These are phyloP conservation scores for Kodamaea sagamina DNA, from an alignment of 805 yeast genomes.

Conservation along the genomic window DNA sequence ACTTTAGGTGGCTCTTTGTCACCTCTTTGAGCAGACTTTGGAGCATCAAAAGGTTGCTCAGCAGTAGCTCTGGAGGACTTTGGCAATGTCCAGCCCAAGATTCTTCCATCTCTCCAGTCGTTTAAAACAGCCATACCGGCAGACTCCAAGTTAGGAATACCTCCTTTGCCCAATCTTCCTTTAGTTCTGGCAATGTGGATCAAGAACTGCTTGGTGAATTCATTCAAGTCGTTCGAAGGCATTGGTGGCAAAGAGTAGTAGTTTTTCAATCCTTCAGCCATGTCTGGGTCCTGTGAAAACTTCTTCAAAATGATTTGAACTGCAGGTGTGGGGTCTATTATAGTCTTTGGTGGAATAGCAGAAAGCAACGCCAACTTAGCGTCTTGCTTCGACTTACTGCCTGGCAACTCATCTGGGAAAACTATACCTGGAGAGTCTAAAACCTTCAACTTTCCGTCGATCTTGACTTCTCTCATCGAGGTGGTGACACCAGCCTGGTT, in stretches of 20 bases:
- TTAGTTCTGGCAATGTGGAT: constrained; percentile 90
- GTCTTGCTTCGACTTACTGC: constrained; percentile 53
- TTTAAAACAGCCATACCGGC: constrained; percentile 82
- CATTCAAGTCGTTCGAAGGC: constrained; percentile 69
- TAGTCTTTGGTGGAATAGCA: constrained; percentile 85
- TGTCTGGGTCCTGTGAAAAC: constrained; percentile 68
- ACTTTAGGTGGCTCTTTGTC: constrained; percentile 49
- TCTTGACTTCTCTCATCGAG: constrained; percentile 83
- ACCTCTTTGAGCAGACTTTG: constrained; percentile 43
- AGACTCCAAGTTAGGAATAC: constrained; percentile 83
- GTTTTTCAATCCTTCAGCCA: constrained; percentile 73
- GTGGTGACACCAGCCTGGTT: constrained; percentile 98
- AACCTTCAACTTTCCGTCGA: constrained; percentile 84
- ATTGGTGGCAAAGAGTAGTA: constrained; percentile 81
- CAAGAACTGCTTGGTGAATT: constrained; percentile 80
- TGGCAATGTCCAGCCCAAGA: constrained; percentile 88
- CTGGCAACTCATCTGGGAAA: constrained; percentile 66
- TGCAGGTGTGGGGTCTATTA: constrained; percentile 82
- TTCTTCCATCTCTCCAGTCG: constrained; percentile 97
- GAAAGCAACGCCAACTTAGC: constrained; percentile 88
- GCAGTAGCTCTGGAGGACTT: constrained; percentile 49
- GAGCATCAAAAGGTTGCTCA: constrained; percentile 22
- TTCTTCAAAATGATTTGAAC: constrained; percentile 75
- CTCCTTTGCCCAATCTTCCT: constrained; percentile 92
- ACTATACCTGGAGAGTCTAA: constrained; percentile 98